These are phyloP conservation scores for Rhodotorula toruloides DNA, from an alignment of 768 basidiomycete genomes.

Conservation along the genomic window DNA sequence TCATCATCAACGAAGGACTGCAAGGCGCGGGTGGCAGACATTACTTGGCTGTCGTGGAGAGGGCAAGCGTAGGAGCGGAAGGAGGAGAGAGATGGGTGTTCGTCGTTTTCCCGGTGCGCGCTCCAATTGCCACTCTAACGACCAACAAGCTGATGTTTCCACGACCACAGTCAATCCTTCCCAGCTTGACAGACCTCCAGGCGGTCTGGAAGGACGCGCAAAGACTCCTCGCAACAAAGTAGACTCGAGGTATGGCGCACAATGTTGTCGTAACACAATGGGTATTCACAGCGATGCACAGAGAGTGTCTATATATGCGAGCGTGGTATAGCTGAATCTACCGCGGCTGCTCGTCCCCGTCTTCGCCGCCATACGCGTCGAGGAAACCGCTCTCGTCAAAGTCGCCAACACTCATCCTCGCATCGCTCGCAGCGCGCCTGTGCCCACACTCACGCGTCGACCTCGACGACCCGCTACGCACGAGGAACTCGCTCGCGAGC, in stretches of 20 bases:
- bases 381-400: conserved; percentile 12
- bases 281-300: too few relatives aligned
- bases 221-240: neutral
- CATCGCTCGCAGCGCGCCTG: conserved; percentile 1
- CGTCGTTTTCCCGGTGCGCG: conserved; percentile 3
- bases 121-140: too few relatives aligned
- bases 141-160: neutral
- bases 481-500: conserved; percentile 8
- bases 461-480: neutral
- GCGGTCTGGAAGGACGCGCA: neutral
- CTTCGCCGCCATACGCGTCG: conserved; percentile 10
- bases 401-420: neutral
- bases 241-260: too few relatives aligned
- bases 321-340: too few relatives aligned
- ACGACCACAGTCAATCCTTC: neutral
- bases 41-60: neutral
- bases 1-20: neutral
- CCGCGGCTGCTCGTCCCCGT: neutral
- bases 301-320: too few relatives aligned
- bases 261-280: too few relatives aligned
- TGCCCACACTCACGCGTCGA: neutral
- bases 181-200: neutral
- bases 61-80: too few relatives aligned
- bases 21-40: neutral
- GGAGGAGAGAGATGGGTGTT: neutral